These are phyloP conservation scores for Pseudozyma thailandica DNA, from an alignment of 1,284 basidiomycete species.

Conservation along the genomic window DNA sequence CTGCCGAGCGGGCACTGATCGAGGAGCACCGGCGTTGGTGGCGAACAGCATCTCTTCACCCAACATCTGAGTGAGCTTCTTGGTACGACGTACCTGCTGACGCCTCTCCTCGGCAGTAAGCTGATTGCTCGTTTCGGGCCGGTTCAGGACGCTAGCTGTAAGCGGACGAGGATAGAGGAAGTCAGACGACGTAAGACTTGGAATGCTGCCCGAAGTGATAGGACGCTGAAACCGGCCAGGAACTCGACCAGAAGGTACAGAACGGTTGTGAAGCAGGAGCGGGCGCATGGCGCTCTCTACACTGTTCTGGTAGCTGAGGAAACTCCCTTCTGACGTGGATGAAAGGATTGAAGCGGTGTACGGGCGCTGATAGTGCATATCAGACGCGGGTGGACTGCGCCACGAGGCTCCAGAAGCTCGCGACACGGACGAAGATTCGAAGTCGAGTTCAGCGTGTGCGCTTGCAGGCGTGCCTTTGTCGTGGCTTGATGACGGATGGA, in stretches of 20 bases:
- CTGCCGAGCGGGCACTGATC: neutral
- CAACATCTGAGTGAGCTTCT: slow-evolving; percentile 55
- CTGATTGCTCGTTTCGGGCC: slow-evolving; percentile 39
- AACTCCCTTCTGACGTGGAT: slow-evolving; percentile 31
- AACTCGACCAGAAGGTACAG: slow-evolving; percentile 2
- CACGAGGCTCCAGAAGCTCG: slow-evolving; percentile 7
- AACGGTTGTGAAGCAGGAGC: slow-evolving; percentile 20
- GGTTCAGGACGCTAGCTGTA: slow-evolving; percentile 1
- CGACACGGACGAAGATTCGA: slow-evolving; percentile 11
- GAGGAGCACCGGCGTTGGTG: neutral
- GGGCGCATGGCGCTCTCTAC: slow-evolving; percentile 42
- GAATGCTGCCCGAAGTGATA: slow-evolving; percentile 17
- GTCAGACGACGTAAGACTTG: neutral
- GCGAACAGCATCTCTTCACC: slow-evolving; percentile 52
- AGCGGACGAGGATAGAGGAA: slow-evolving; percentile 1
- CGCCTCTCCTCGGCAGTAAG: slow-evolving; percentile 43
- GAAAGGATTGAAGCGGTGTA: slow-evolving; percentile 41
- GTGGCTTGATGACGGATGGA: slow-evolving; percentile 7
- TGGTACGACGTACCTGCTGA: slow-evolving; percentile 45
- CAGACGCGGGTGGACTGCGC: slow-evolving; percentile 13
- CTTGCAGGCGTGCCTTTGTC: slow-evolving; percentile 2
- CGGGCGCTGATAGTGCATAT: slow-evolving; percentile 20
- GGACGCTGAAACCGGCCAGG: slow-evolving; percentile 13
- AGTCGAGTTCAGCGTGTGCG: slow-evolving; percentile 6
- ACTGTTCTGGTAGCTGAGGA: slow-evolving; percentile 39